These are phyloP conservation scores for Penicillium hesseltinei DNA, from an alignment of 2,329 filamentous ascomycete genomes.

Conservation along the genomic window DNA sequence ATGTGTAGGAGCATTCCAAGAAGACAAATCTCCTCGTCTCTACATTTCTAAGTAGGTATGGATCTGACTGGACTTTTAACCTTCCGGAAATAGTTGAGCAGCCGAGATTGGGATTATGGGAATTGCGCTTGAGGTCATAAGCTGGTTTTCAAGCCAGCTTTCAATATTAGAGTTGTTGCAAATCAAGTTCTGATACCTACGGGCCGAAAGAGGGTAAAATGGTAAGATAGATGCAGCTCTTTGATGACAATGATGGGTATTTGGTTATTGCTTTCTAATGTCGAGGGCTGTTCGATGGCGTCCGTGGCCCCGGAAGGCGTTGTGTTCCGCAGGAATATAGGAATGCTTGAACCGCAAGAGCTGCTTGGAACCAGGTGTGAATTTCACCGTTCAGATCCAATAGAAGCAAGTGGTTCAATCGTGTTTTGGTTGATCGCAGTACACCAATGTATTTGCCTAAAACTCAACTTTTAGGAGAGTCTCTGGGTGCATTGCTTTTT, in stretches of 20 bases:
- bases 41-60: slow-evolving; percentile 32
- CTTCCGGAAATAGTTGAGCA: slow-evolving; percentile 23
- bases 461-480: background rate
- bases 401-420: background rate
- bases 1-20: slow-evolving; percentile 36
- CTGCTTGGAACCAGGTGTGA: background rate
- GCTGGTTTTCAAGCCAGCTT: background rate
- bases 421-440: background rate
- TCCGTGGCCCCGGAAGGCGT: background rate
- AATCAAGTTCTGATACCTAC: background rate
- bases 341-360: background rate
- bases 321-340: background rate
- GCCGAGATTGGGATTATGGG: slow-evolving; percentile 29
- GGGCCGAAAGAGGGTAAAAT: background rate
- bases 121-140: slow-evolving; percentile 15
- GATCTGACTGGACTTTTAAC: slow-evolving; percentile 33
- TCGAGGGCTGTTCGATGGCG: background rate
- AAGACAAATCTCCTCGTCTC: slow-evolving; percentile 32
- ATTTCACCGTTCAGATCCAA: background rate
- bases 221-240: background rate
- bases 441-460: background rate
- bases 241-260: background rate
- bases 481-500: background rate
- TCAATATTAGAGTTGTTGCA: background rate
- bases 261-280: background rate